phyloP scores from a whole-genome alignment of 179 eudicot genomes.

The Silene vulgaris region DNA sequence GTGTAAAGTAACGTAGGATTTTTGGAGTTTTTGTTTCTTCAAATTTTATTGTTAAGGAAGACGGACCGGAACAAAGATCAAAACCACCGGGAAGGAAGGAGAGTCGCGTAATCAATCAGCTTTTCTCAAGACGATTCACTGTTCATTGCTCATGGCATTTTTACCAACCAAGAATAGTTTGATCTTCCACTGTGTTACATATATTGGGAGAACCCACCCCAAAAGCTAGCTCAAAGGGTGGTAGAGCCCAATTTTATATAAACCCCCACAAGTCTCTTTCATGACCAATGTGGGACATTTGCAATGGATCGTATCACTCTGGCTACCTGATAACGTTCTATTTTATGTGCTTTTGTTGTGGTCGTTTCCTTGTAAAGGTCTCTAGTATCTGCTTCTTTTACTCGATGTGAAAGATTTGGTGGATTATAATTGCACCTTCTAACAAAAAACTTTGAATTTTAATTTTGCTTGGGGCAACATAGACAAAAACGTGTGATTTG shows the following conservation, averaged over 20 bases:
- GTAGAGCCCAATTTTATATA: no score
- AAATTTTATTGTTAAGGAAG: slow-evolving; percentile 9
- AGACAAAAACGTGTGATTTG: background rate
- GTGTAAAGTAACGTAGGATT: slow-evolving; percentile 24
- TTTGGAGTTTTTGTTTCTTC: slow-evolving; percentile 7
- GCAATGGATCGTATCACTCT: no score
- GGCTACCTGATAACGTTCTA: background rate
- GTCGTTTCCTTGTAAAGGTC: background rate
- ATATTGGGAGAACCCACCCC: no score
- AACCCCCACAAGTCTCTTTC: no score
- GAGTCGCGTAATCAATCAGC: no score
- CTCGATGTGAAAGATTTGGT: no score
- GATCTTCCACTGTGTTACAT: background rate
- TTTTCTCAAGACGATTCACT: no score
- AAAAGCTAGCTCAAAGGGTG: no score
- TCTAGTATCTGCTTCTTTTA: background rate
- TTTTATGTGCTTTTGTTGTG: background rate
- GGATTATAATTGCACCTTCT: background rate
- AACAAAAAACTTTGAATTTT: no score
- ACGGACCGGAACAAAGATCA: no score
- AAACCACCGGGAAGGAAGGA: no score
- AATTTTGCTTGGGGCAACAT: background rate
- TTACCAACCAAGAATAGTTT: background rate
- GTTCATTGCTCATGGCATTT: background rate
- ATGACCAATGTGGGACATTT: no score